Base-by-base conservation (phyloP, 2,329 filamentous ascomycete genomes). In the Colletotrichum incanum region DNA sequence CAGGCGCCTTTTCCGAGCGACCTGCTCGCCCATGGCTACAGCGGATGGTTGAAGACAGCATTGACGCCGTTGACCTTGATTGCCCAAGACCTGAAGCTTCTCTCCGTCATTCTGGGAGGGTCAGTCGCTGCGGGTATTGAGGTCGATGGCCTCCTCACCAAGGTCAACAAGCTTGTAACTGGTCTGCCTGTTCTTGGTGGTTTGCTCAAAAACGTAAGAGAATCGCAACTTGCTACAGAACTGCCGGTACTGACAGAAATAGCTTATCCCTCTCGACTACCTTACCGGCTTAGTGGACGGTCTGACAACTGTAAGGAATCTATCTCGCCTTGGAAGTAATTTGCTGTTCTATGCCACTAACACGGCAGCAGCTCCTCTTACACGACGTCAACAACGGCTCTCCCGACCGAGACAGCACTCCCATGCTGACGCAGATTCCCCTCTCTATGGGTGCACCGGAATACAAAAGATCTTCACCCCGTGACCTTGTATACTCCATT, bases 321-420 rank as follows among this genome's bases (percentile, higher is more conserved):
- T 23, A 8, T n/a, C 43, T 47, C 43, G 3, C 28, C 20, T 12
- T 11, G 3, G 1, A 47, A 8, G 28, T 18, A 47, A 5, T 7
- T n/a, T n/a, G 20, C 2, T 7, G 6, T 47, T 47, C 4, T 11
- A 18, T 47, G 20, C 18, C 43, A 47, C 43, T 47, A 18, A 47
- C 43, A n/a, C 20, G 43, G 18, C 7, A n/a, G 43, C 43, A 47
- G 43, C 43, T 47, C 8, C 43, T 47, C 11, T n/a, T 47, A 56
- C 74, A 77, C 31, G 81, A 82, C 62, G 73, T 83, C 50, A 79
- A 80, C 52, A 74, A 71, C 5, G 62, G 71, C 0, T 73, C 76
- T 1, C 50, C 73, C 14, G 67, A 76, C 39, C 76, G 77, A 18
- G 82, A 82, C 59, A 71, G 76, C 50, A 74, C 74, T 0, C 43